A percentile compares a stretch with the other conserved stretches of the same genome.
Conservation (phyloP, 1,284 basidiomycete species). For the Trichosporon asahii region DNA sequence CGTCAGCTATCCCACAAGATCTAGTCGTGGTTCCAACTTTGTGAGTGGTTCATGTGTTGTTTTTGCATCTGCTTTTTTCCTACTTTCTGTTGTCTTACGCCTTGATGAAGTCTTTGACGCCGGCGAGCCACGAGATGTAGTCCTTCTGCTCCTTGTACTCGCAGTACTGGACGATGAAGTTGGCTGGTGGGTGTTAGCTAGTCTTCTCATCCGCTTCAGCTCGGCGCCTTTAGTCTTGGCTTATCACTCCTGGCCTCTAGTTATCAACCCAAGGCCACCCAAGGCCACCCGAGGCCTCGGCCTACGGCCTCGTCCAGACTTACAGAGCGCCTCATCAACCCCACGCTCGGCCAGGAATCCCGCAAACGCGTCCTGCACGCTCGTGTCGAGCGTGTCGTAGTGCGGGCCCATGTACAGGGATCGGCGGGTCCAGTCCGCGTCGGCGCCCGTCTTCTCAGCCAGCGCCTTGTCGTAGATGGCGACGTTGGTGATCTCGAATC, state of each 20-base stretch:
- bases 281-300: no score
- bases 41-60: slow-evolving; percentile 19
- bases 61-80: slow-evolving; percentile 10
- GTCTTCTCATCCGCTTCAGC: neutral
- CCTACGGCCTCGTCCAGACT: slow-evolving; percentile 22
- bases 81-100: slow-evolving; percentile 9
- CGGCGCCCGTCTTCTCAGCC: slow-evolving; percentile 75
- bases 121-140: slow-evolving; percentile 83
- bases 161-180: slow-evolving; percentile 78
- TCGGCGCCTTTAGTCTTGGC: no score
- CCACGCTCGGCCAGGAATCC: slow-evolving; percentile 80
- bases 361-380: slow-evolving; percentile 82
- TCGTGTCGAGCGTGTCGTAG: slow-evolving; percentile 87
- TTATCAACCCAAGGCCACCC: no score
- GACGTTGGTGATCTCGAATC: slow-evolving; percentile 79
- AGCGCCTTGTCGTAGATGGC: slow-evolving; percentile 77
- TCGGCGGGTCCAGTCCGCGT: slow-evolving; percentile 88
- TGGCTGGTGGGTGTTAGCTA: slow-evolving; percentile 45
- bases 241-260: no score
- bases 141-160: slow-evolving; percentile 93
- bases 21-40: no score
- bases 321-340: slow-evolving; percentile 70
- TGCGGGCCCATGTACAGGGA: slow-evolving; percentile 86
- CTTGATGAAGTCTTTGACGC: slow-evolving; percentile 81
- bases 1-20: no score